phyloP scores from a whole-genome alignment of 1,284 basidiomycete species.

The Pseudozyma hubeiensis region DNA sequence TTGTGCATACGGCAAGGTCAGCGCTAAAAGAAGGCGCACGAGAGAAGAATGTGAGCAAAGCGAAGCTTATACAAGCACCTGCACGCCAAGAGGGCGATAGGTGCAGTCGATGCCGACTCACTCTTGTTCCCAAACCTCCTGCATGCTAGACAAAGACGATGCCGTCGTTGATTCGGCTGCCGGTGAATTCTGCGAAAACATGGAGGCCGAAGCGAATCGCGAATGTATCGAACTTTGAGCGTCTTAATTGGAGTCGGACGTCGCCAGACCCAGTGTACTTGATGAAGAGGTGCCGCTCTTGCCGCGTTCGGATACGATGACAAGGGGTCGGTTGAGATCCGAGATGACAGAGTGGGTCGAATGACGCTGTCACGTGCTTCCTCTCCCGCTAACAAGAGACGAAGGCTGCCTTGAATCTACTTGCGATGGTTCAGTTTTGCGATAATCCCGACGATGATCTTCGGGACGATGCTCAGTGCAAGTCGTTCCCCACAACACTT shows the following conservation, averaged over 20 bases:
- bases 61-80: background rate
- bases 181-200: background rate
- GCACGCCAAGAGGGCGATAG: background rate
- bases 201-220: constrained; percentile 2
- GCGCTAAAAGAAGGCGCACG: constrained; percentile 8
- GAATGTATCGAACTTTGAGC: background rate
- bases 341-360: no score
- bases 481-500: no score
- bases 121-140: constrained; percentile 32
- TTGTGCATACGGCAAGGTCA: constrained; percentile 40
- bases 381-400: no score
- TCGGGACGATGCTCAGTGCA: no score
- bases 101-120: constrained; percentile 11
- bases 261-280: background rate
- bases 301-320: background rate
- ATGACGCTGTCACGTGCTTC: no score
- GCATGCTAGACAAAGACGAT: constrained; percentile 5
- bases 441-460: no score
- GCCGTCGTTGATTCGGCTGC: background rate
- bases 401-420: no score
- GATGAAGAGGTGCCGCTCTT: constrained; percentile 1
- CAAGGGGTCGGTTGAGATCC: no score
- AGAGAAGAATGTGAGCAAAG: background rate
- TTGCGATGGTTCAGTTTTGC: no score
- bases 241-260: background rate